Evolutionary conservation across 768 basidiomycete species (phyloP).

Genomic region (Chalciporus piperatus): DNA sequence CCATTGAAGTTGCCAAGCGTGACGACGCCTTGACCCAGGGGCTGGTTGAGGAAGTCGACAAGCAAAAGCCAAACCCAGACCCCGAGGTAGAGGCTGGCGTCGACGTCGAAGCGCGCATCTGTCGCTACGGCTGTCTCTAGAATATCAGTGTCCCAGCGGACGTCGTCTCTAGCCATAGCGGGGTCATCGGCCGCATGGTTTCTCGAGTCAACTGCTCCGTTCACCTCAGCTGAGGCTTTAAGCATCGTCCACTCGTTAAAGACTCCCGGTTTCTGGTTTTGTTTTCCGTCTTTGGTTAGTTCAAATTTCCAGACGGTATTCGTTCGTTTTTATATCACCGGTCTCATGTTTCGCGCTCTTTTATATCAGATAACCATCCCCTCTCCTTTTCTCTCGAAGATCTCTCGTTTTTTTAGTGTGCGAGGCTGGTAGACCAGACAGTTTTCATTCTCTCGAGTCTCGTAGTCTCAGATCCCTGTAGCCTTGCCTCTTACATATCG

Average conservation of each 20-base stretch:
- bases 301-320: neutral
- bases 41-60: neutral
- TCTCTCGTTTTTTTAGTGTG: neutral
- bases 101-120: conserved; percentile 7
- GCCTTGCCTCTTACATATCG: no score
- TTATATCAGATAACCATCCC: neutral
- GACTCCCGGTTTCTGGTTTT: neutral
- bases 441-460: no score
- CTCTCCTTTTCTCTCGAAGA: no score
- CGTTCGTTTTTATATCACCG: neutral
- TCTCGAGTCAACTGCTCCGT: neutral
- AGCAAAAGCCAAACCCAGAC: conserved; percentile 1
- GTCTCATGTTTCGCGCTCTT: neutral
- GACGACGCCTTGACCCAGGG: no score
- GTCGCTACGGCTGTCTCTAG: conserved; percentile 15
- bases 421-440: no score
- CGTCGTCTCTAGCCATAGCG: neutral
- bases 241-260: neutral
- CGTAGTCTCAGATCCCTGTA: no score
- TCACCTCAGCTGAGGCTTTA: neutral
- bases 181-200: neutral
- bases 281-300: neutral
- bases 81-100: neutral
- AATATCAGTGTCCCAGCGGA: neutral
- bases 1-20: neutral